Base-by-base conservation (phyloP, 1,139 yeast species). In the Taphrina wiesneri region DNA sequence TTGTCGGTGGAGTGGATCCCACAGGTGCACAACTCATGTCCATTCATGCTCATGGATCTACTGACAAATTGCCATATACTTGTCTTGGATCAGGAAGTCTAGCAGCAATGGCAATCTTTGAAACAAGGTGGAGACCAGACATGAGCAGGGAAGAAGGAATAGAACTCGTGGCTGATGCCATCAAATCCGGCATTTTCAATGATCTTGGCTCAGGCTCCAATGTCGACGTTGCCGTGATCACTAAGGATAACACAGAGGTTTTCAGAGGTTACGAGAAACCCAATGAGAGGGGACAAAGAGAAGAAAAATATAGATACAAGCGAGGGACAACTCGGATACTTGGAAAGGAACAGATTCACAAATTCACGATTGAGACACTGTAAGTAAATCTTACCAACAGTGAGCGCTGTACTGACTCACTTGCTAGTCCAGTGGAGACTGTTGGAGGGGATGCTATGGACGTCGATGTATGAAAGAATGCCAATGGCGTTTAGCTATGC, bases 141-240 rank as follows among this genome's bases (percentile, higher is more conserved):
- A 79, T 93, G 81, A 82, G 86, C 26, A 87, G 81, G 75, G 96
- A 91, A 61, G 96, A 90, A 75, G 99, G 98, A 25, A 86, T 92
- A 79, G 85, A 85, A 71, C 82, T 93, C 68, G 93, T 97, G 70
- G 83, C 97, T 4, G 91, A 89, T 72, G 99, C 99, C 53, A 93
- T 93, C 74, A 90, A 90, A 78, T 90, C 97, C 36, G 99, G 99
- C 83, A 92, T 93, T 74, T 93, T 97, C 97, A 93, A 93, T 78
- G 99, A 93, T 82, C 83, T 93, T 77, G 99, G 99, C 56, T 92
- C 98, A 1, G 99, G 99, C 75, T 92, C 98, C 36, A 93, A 93
- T 74, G 98, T 93, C 28, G 99, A 93, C 77, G 81, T 93, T 70
- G 93, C 98, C 80, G 97, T 93, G 36, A 90, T 93, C 96, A 97